Base-by-base conservation (phyloP, 2,329 filamentous ascomycete genomes). In the Fusarium decemcellulare region DNA sequence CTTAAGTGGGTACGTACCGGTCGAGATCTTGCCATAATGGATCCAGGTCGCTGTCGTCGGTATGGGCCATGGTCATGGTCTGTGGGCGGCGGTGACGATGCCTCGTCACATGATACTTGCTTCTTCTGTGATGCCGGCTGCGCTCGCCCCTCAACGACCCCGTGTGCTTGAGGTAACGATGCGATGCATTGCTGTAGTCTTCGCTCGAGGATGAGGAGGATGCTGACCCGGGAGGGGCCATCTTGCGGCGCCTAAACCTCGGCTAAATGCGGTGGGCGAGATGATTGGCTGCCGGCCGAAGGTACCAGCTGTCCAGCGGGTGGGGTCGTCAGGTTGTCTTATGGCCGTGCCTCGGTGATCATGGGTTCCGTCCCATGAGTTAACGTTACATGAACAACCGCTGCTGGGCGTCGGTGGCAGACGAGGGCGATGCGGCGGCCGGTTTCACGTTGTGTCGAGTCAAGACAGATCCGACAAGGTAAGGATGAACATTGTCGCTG, bases 11-110 rank as follows among this genome's bases (percentile, higher is more conserved):
- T 62, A 85, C 89, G 76, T 87, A 93, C 92, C 91, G 92, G 82
- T 93, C 89, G 76, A 93, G 86, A 79, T 93, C 87, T 76, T 93
- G 90, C 92, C 92, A 94, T 85, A 90, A 83, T 84, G 86, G 86
- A 82, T 90, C 89, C 68, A 81, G 63, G 55, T 80, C 80, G 59
- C 71, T 74, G 54, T 73, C 74, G 53, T 77, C 77, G 51, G 72
- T 65, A 64, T 70, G 73, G 63, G 77, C 72, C 71, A 74, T 87
- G 83, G 73, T 80, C 71, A 74, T 87, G 83, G 73, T 80, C 72
- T 70, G 72, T 71, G 65, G 60, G 60, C 64, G 74, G 59, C 65
- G 72, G 47, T 63, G 69, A 63, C 67, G 69, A 67, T 69, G 66
- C 56, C 65, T 65, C 46, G 70, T 74, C 72, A 74, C 72, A 73